A percentile compares a stretch with the other conserved stretches of the same genome.
Evolutionary conservation across 192 early-diverging fungal species (phyloP).

Genomic region (Spizellomyces sp.): DNA sequence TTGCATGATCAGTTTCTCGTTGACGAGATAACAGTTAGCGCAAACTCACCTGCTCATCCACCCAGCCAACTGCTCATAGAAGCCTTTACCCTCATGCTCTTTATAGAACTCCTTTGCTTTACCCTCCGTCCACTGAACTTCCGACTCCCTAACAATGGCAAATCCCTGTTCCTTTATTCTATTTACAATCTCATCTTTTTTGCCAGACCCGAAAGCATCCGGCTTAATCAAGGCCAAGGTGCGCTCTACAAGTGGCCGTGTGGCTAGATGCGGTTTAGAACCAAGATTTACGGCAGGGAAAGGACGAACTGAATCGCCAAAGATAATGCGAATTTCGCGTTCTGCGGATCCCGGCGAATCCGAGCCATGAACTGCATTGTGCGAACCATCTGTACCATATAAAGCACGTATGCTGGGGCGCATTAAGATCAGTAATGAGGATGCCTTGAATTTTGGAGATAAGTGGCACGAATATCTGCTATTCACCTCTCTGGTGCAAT

Average conservation of each 20-base stretch:
- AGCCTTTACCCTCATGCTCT: constrained; percentile 48
- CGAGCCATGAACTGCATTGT: constrained; percentile 63
- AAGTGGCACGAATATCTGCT: background rate
- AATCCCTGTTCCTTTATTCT: constrained; percentile 36
- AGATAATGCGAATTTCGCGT: constrained; percentile 45
- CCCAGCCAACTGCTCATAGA: constrained; percentile 49
- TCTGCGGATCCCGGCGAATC: constrained; percentile 52
- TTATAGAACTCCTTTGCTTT: constrained; percentile 52
- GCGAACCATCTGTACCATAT: constrained; percentile 54
- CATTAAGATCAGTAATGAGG: background rate
- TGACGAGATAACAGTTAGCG: constrained; percentile 9
- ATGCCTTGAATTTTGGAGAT: background rate
- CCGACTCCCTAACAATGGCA: constrained; percentile 44
- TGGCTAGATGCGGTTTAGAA: too few species aligned
- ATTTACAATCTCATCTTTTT: constrained; percentile 13
- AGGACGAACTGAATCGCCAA: constrained; percentile 36
- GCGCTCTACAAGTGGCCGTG: constrained; percentile 4
- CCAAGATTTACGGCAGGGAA: constrained; percentile 1
- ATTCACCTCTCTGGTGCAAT: constrained; percentile 50
- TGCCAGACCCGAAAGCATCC: constrained; percentile 22
- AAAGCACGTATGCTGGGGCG: constrained; percentile 53
- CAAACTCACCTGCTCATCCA: constrained; percentile 56
- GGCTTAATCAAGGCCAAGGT: constrained; percentile 47
- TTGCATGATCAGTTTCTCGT: constrained; percentile 6
- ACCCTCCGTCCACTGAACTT: constrained; percentile 38